These are phyloP conservation scores for Colletotrichum tropicicola DNA, from an alignment of 2,329 filamentous ascomycete species.

Conservation along the genomic window DNA sequence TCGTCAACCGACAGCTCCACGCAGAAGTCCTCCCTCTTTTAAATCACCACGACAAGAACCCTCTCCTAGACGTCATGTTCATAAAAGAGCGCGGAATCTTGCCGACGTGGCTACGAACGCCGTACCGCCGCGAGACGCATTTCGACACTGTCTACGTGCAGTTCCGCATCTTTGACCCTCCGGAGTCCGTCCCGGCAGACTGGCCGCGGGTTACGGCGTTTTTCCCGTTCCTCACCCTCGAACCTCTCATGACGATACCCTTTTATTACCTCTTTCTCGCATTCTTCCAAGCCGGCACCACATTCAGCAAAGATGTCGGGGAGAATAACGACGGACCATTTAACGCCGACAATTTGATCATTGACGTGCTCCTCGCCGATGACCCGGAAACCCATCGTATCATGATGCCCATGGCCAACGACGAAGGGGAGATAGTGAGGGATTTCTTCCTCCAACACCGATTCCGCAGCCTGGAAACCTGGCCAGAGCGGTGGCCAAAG, in stretches of 20 bases:
- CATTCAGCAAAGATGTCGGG: background rate
- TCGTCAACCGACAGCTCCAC: background rate
- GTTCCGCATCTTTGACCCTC: background rate
- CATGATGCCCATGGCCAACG: background rate
- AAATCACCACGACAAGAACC: background rate
- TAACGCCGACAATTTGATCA: background rate
- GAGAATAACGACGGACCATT: background rate
- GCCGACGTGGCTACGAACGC: background rate
- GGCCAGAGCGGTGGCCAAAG: background rate
- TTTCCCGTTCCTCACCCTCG: too few species aligned
- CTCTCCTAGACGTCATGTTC: background rate
- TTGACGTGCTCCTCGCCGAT: background rate
- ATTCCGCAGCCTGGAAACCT: background rate
- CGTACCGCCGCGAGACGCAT: background rate
- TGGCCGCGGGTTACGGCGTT: background rate
- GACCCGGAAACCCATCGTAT: background rate
- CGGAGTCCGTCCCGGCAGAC: too few species aligned
- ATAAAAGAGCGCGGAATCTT: background rate
- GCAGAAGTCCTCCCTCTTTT: background rate
- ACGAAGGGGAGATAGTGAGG: background rate
- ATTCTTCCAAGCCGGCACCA: background rate
- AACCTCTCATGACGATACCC: background rate
- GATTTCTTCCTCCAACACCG: background rate
- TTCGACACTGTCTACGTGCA: background rate
- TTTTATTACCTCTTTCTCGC: background rate